These are phyloP conservation scores for Dictyostelium intermedium DNA, from an alignment of 78 protist genomes.

Conservation along the genomic window DNA sequence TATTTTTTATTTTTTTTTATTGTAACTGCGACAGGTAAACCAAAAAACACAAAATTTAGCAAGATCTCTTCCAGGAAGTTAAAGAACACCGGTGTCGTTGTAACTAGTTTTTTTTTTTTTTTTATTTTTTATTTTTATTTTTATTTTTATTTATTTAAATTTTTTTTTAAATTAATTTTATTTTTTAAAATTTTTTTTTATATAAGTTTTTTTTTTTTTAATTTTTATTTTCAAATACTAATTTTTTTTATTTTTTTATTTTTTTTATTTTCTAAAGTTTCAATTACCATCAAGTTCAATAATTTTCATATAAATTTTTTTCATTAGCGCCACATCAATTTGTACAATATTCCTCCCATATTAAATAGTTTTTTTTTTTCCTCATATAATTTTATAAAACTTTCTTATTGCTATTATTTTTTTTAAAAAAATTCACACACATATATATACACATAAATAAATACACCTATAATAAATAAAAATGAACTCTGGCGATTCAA, in stretches of 20 bases:
- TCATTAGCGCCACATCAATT: background rate
- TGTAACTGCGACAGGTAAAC: background rate
- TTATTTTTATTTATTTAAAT: too few relatives aligned
- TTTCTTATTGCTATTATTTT: background rate
- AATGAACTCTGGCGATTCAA: conserved; percentile 69
- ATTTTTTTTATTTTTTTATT: too few relatives aligned
- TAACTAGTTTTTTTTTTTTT: too few relatives aligned
- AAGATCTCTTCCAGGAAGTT: background rate
- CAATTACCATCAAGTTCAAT: background rate
- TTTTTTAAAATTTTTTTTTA: too few relatives aligned
- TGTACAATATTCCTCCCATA: background rate
- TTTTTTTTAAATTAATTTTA: too few relatives aligned
- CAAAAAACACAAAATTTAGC: background rate
- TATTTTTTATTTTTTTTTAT: too few relatives aligned
- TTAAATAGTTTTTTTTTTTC: background rate
- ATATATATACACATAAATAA: background rate
- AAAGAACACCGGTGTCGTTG: background rate
- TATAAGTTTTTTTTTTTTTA: too few relatives aligned
- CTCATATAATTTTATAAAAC: background rate
- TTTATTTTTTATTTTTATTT: too few relatives aligned
- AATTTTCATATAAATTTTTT: background rate
- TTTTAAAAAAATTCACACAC: background rate
- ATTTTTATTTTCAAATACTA: background rate
- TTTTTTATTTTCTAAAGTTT: background rate
- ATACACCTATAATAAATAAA: background rate